These are phyloP conservation scores for Tylopilus sp. DNA, from an alignment of 1,284 basidiomycete species.

Conservation along the genomic window DNA sequence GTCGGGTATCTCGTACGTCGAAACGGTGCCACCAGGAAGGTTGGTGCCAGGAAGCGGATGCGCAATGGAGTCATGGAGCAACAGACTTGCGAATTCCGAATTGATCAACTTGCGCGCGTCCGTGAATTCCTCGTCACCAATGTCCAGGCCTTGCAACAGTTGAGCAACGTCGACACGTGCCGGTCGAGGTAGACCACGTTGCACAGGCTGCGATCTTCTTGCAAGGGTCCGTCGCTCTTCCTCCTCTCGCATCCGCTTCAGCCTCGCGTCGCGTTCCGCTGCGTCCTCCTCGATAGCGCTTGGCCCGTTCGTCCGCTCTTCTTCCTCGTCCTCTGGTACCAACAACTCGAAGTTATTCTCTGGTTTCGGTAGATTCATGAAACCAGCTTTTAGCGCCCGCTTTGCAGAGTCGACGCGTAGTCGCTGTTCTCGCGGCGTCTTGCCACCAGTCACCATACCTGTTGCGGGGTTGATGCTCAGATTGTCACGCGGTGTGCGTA, in stretches of 20 bases:
- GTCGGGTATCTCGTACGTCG: slow-evolving; percentile 69
- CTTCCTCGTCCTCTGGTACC: slow-evolving; percentile 81
- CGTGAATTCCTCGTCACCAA: slow-evolving; percentile 46
- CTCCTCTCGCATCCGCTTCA: slow-evolving; percentile 67
- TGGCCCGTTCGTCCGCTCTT: slow-evolving; percentile 41
- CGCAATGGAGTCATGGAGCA: slow-evolving; percentile 85
- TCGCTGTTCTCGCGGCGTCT: slow-evolving; percentile 74
- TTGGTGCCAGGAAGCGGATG: slow-evolving; percentile 87
- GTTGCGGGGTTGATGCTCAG: slow-evolving; percentile 81
- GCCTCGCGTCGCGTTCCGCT: slow-evolving; percentile 82
- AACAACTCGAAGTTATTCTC: slow-evolving; percentile 98
- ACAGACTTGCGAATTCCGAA: slow-evolving; percentile 71
- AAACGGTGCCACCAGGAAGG: slow-evolving; percentile 69
- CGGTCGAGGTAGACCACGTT: slow-evolving; percentile 82
- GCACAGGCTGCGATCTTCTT: slow-evolving; percentile 77
- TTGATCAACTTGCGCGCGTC: slow-evolving; percentile 68
- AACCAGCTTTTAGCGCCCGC: slow-evolving; percentile 74
- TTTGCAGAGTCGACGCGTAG: slow-evolving; percentile 60
- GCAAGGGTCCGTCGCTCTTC: slow-evolving; percentile 77
- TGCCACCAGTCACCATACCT: slow-evolving; percentile 52
- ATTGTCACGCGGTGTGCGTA: slow-evolving; percentile 90
- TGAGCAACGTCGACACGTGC: slow-evolving; percentile 70
- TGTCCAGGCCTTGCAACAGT: slow-evolving; percentile 56
- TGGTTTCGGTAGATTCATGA: slow-evolving; percentile 82
- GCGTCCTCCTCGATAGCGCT: slow-evolving; percentile 82